Evolutionary conservation across 2,329 filamentous ascomycete species (phyloP), one percentile per base, ranked within the genome.

Genomic region (Seiridium cupressi): DNA sequence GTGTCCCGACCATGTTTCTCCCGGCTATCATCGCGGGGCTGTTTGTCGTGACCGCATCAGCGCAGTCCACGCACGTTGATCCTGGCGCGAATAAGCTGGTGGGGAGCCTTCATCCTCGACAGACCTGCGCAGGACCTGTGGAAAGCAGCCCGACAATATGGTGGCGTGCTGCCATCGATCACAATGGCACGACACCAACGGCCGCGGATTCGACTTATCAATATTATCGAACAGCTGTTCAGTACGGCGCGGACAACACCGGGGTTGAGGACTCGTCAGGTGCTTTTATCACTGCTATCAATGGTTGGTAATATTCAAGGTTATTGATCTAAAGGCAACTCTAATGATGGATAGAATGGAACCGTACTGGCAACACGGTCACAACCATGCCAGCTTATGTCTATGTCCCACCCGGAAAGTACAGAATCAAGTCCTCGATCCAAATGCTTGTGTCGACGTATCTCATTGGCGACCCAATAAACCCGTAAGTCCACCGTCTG

Each of bases 361-460:
- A 66, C 48, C 60, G 69, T 3, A 68, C 65, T 3, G 67, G 62
- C 10, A 70, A 70, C 61, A 70, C 66, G 4, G 67, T 70, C 38
- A 72, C 67, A 40, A 68, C 64, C 13, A 59, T 60, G 13, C 68
- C 68, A 11, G 68, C 65, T 4, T 67, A 68, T 57, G 61, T 73
- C 11, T 73, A 72, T 57, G 63, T 74, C n/a, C 69, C 70, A 1
- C 66, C 65, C 7, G 72, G 72, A 47, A 69, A 60, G 10, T 73
- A 74, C 61, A 67, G 68, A 35, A 66, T 73, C 57, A 68, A 65
- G 34, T 65, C 64, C 49, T 65, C 71, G 9, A 65, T 74, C 55
- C 64, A 72, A 61, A 65, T 71, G 51, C 66, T 70, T 31, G 70
- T 73, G 10, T 66, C 64, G 56, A 74, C 72, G 10, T 71, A 69